phyloP scores from a whole-genome alignment of 805 yeast species.

The Candida xyloterini region DNA sequence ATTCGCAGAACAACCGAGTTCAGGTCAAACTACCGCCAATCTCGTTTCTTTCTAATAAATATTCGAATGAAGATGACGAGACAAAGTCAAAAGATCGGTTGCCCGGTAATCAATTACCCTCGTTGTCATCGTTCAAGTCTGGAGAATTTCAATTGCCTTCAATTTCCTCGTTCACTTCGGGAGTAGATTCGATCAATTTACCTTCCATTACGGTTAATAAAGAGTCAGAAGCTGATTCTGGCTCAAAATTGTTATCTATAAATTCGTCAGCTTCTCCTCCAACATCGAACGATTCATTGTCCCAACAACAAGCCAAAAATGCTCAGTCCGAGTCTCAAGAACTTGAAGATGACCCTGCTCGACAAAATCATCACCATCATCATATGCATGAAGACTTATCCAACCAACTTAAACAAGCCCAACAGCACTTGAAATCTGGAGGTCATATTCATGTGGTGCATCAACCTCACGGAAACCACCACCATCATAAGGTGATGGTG shows the following conservation, averaged over 20 bases:
- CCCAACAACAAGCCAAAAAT: slow-evolving; percentile 13
- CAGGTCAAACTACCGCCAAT: slow-evolving; percentile 29
- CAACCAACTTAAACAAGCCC: slow-evolving; percentile 25
- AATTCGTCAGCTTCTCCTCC: slow-evolving; percentile 7
- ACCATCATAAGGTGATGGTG: slow-evolving; percentile 27
- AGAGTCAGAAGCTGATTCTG: slow-evolving; percentile 3
- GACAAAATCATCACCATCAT: slow-evolving; percentile 29
- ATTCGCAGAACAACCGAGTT: slow-evolving; percentile 9
- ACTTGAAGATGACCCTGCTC: slow-evolving; percentile 9
- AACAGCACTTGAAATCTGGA: slow-evolving; percentile 25
- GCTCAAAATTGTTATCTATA: slow-evolving; percentile 10
- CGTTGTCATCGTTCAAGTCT: slow-evolving; percentile 10
- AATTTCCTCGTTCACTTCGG: slow-evolving; percentile 10
- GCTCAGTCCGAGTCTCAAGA: slow-evolving; percentile 19
- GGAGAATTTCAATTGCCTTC: slow-evolving; percentile 15
- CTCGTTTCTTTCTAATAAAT: slow-evolving; percentile 22
- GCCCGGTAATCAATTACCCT: slow-evolving; percentile 9
- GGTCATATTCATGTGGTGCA: slow-evolving; percentile 31
- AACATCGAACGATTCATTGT: slow-evolving; percentile 3
- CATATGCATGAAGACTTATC: slow-evolving; percentile 28
- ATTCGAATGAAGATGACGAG: slow-evolving; percentile 8
- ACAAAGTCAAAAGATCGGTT: neutral
- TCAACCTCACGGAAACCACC: slow-evolving; percentile 30
- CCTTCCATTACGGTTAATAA: slow-evolving; percentile 17
- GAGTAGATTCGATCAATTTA: slow-evolving; percentile 14